Percentiles rank a stretch among this genome's conserved stretches.
These are phyloP conservation scores for Bryoglossum gracile DNA, from an alignment of 495 filamentous ascomycete species.

Conservation along the genomic window DNA sequence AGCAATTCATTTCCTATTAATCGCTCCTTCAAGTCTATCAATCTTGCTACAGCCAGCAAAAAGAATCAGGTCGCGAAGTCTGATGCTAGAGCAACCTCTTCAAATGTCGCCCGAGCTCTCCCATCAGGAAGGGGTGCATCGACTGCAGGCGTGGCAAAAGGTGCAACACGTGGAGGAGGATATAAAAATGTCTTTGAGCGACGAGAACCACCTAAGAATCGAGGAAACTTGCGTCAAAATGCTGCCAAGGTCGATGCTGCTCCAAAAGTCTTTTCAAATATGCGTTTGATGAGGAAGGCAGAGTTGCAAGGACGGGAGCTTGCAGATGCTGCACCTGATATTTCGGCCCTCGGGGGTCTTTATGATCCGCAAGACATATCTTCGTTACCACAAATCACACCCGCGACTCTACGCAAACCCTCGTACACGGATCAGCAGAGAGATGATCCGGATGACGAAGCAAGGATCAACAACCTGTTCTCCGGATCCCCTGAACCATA, in stretches of 20 bases:
- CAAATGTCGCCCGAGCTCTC: neutral
- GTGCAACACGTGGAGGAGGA: slow-evolving; percentile 17
- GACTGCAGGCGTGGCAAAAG: slow-evolving; percentile 5
- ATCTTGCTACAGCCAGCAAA: too few species aligned
- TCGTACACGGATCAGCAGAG: too few species aligned
- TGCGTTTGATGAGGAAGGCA: slow-evolving; percentile 16
- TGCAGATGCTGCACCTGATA: slow-evolving; percentile 20
- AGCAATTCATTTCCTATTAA: too few species aligned
- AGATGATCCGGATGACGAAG: too few species aligned
- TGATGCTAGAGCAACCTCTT: neutral
- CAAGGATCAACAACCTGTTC: too few species aligned
- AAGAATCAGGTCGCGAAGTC: neutral
- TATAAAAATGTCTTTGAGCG: slow-evolving; percentile 17
- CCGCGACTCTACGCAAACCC: slow-evolving; percentile 6
- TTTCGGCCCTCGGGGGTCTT: slow-evolving; percentile 15
- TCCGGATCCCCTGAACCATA: too few species aligned
- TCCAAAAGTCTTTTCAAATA: slow-evolving; percentile 15
- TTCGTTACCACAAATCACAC: slow-evolving; percentile 3
- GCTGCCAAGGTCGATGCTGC: slow-evolving; percentile 6
- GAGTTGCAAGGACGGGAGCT: slow-evolving; percentile 12
- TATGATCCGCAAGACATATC: slow-evolving; percentile 14
- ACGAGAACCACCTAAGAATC: slow-evolving; percentile 3
- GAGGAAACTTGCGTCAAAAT: slow-evolving; percentile 10
- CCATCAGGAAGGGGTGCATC: neutral
- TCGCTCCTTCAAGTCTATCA: too few species aligned